Evolutionary conservation across 2,329 filamentous ascomycete genomes (phyloP).

Genomic region (Paecilomyces fulvus): DNA sequence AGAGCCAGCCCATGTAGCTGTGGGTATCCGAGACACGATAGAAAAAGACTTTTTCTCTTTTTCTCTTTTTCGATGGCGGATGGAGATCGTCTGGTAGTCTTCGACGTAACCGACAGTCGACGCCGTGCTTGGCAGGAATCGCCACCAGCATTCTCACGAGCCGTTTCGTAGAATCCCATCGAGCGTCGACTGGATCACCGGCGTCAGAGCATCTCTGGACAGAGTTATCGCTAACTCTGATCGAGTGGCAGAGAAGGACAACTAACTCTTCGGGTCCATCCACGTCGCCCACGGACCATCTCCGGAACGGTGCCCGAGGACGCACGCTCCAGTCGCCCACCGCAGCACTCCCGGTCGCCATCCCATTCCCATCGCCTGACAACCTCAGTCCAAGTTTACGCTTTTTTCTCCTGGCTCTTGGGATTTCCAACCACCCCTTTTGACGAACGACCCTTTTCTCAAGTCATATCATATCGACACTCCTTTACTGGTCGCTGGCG

Average conservation of each 20-base stretch:
- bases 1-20: neutral
- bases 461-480: conserved; percentile 2
- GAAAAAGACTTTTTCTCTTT: neutral
- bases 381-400: conserved; percentile 3
- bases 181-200: neutral
- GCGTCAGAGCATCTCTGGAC: neutral
- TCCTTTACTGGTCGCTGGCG: neutral
- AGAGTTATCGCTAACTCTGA: neutral
- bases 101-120: neutral
- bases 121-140: neutral
- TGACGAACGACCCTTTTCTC: conserved; percentile 1
- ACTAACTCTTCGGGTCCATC: neutral
- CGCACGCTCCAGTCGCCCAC: neutral
- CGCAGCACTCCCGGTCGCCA: neutral
- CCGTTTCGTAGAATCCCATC: neutral
- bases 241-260: no score
- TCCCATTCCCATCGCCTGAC: conserved; percentile 2
- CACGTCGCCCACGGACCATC: neutral
- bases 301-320: neutral
- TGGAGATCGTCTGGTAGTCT: neutral
- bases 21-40: neutral
- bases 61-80: neutral
- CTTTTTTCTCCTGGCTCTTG: conserved; percentile 2
- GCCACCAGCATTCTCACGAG: neutral
- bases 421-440: conserved; percentile 3